phyloP scores from a whole-genome alignment of 257 asterid species.

The Penstemon eatonii region DNA sequence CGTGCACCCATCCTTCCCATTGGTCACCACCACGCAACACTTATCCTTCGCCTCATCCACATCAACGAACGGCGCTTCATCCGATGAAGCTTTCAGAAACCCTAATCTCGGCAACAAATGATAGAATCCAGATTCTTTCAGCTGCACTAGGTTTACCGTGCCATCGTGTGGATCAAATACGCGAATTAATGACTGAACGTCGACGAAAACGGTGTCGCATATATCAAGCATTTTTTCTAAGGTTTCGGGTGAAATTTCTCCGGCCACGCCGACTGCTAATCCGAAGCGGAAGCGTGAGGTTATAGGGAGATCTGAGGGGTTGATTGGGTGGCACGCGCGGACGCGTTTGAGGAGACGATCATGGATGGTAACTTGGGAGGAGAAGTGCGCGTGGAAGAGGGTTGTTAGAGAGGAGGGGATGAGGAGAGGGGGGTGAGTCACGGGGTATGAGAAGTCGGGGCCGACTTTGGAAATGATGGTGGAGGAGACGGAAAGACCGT shows the following conservation, averaged over 20 bases:
- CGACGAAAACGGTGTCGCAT: slow-evolving; percentile 77
- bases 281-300: slow-evolving; percentile 62
- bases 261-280: slow-evolving; percentile 89
- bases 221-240: slow-evolving; percentile 68
- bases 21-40: slow-evolving; percentile 88
- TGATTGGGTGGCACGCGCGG: slow-evolving; percentile 59
- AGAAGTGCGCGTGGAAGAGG: slow-evolving; percentile 74
- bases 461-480: slow-evolving; percentile 72
- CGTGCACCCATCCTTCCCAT: slow-evolving; percentile 87
- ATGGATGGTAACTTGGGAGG: slow-evolving; percentile 59
- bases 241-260: slow-evolving; percentile 81
- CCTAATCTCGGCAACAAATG: slow-evolving; percentile 59
- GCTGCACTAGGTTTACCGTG: slow-evolving; percentile 53
- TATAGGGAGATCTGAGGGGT: slow-evolving; percentile 61
- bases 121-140: slow-evolving; percentile 65
- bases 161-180: slow-evolving; percentile 70
- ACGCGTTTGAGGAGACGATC: slow-evolving; percentile 81
- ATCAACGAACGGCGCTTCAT: slow-evolving; percentile 74
- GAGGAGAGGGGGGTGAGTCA: slow-evolving; percentile 48
- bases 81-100: slow-evolving; percentile 78
- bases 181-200: slow-evolving; percentile 79
- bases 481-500: slow-evolving; percentile 62
- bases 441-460: slow-evolving; percentile 62
- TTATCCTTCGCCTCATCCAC: slow-evolving; percentile 62
- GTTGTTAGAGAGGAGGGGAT: slow-evolving; percentile 55